Evolutionary conservation across 345 rosid species (phyloP), one percentile per base, ranked within the genome.

Genomic region (Citrus sp.): DNA sequence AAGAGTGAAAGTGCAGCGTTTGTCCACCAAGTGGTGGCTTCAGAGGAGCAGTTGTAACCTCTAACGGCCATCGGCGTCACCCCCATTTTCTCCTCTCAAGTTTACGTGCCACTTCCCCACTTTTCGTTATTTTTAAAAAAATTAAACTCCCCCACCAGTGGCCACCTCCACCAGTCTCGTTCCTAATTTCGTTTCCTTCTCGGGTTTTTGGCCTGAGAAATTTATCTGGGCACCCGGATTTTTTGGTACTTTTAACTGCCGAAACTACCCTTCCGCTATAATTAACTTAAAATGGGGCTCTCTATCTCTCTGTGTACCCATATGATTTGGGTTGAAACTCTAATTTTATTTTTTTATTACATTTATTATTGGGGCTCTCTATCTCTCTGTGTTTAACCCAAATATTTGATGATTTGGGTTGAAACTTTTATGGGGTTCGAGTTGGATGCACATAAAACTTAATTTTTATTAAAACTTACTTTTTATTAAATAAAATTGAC

Each of bases 41-140:
- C 13, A 37, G 2, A 24, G 86, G 86, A 83, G 86, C 80, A 83
- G 85, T 81, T 86, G 85, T 74, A 81, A 86, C 80, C 64, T 51
- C 81, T 27, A 71, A 68, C 79, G 73, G 79, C 72, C 56, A 3
- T 7, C 60, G 38, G 55, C 79, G 81, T 83, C 88, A 83, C 67
- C 35, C 35, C 51, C 55, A 6, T 21, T 19, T 61, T 25, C 61
- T 18, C 28, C 37, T 22, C 51, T 37, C 34, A 10, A 7, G 51
- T 68, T 68, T 70, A 70, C 80, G 78, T 76, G 81, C 79, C 56
- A 5, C 35, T 35, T 3, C 27, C 55, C 58, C 59, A 9, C 12
- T 1, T 24, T 19, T 10, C 14, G 25, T 54, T 13, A 13, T 4
- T 0, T 49, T 30, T 0, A 38, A 7, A 37, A 38, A 24, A 54